Evolutionary conservation across 2,329 filamentous ascomycete genomes (phyloP).

Genomic region (Aspergillus sclerotialis): DNA sequence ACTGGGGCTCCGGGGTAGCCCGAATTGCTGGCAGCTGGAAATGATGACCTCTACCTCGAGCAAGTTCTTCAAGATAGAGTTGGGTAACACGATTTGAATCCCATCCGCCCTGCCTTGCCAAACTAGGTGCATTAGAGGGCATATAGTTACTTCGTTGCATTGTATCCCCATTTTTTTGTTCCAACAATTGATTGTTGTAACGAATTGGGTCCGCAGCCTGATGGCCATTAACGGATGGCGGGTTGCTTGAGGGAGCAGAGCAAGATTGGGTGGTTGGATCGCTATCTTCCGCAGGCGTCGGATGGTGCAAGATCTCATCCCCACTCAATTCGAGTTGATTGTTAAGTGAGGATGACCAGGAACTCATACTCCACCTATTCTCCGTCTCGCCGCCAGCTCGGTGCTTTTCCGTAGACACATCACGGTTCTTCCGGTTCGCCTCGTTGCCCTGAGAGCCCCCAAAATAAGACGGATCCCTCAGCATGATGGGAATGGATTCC

Average conservation of each 20-base stretch:
- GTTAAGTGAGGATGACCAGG: conserved; percentile 37
- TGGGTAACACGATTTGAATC: conserved; percentile 49
- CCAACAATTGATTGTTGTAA: conserved; percentile 30
- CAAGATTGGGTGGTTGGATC: conserved; percentile 27
- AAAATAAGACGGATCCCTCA: conserved; percentile 40
- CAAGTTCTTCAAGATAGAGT: conserved; percentile 47
- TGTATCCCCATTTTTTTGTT: conserved; percentile 28
- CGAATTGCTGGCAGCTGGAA: conserved; percentile 13
- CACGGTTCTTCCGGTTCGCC: conserved; percentile 22
- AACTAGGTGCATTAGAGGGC: conserved; percentile 43
- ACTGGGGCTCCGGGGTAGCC: conserved; percentile 15
- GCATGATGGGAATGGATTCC: conserved; percentile 52
- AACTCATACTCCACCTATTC: conserved; percentile 39
- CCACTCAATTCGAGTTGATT: conserved; percentile 31
- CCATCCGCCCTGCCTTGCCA: conserved; percentile 49
- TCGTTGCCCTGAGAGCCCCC: conserved; percentile 25
- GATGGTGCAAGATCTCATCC: conserved; percentile 26
- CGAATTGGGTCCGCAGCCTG: conserved; percentile 7
- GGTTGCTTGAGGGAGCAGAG: conserved; percentile 25
- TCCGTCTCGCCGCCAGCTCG: conserved; percentile 14
- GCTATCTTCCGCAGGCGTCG: conserved; percentile 18
- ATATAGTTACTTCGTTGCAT: conserved; percentile 37
- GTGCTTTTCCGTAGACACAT: conserved; percentile 14
- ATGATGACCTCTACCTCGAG: conserved; percentile 23
- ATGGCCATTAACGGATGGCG: conserved; percentile 32